A percentile compares a stretch with the other conserved stretches of the same genome.
These are phyloP conservation scores for Tylopilus sp. DNA, from an alignment of 768 basidiomycete species.

Conservation along the genomic window DNA sequence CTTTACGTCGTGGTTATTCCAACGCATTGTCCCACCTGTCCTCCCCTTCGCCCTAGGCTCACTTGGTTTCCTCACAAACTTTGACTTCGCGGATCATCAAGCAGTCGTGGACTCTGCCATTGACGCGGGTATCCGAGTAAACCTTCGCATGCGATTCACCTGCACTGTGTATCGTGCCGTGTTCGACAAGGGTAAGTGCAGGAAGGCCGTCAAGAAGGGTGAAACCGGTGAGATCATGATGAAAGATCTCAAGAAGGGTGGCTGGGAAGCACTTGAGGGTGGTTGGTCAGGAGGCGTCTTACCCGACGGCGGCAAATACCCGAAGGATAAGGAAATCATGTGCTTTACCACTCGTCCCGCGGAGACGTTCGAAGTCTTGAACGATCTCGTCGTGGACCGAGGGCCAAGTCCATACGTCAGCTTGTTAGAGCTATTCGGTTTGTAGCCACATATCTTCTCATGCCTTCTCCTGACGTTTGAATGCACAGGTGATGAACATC, in stretches of 20 bases:
- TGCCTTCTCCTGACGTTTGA: conserved; percentile 1
- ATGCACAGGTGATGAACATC: conserved; percentile 89
- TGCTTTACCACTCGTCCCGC: conserved; percentile 94
- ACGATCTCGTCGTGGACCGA: conserved; percentile 96
- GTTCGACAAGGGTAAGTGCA: conserved; percentile 60
- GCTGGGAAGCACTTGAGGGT: conserved; percentile 96
- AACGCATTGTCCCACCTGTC: conserved; percentile 97
- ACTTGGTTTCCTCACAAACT: conserved; percentile 95
- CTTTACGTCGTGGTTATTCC: conserved; percentile 99
- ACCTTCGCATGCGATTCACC: conserved; percentile 98
- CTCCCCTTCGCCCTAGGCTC: conserved; percentile 97
- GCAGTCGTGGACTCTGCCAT: conserved; percentile 83
- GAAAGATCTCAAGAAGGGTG: conserved; percentile 84
- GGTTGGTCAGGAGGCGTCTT: conserved; percentile 51
- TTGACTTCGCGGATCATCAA: conserved; percentile 86
- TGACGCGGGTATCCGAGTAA: conserved; percentile 93
- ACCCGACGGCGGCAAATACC: conserved; percentile 42
- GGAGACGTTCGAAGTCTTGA: conserved; percentile 94
- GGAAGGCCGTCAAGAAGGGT: conserved; percentile 87
- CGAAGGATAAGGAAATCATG: conserved; percentile 95
- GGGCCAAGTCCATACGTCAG: conserved; percentile 98
- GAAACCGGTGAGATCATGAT: conserved; percentile 97
- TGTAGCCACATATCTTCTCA: conserved; percentile 26
- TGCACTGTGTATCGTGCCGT: conserved; percentile 97
- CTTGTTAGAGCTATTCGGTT: conserved; percentile 93